Evolutionary conservation across 495 filamentous ascomycete species (phyloP).

Genomic region (Daldinia bambusicola): DNA sequence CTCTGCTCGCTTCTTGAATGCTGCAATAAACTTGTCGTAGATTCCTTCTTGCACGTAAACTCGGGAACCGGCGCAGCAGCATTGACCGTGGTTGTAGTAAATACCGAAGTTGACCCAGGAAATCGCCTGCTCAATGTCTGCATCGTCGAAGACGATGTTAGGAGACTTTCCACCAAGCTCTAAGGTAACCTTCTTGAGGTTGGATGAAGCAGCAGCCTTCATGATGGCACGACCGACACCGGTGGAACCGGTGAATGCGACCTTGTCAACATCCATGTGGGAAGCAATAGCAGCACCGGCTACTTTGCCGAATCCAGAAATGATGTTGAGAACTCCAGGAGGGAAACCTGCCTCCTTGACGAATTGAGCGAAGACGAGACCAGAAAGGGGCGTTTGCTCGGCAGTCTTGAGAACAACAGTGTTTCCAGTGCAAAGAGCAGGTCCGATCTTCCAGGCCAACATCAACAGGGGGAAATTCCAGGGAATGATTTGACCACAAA

Average conservation of each 20-base stretch:
- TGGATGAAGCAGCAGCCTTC: slow-evolving; percentile 93
- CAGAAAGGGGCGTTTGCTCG: slow-evolving; percentile 95
- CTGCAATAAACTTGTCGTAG: slow-evolving; percentile 91
- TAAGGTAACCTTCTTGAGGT: slow-evolving; percentile 99
- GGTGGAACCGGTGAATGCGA: slow-evolving; percentile 98
- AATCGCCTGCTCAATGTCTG: slow-evolving; percentile 94
- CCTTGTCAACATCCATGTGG: slow-evolving; percentile 98
- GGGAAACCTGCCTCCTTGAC: slow-evolving; percentile 97
- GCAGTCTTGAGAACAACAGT: slow-evolving; percentile 91
- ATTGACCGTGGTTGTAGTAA: slow-evolving; percentile 99
- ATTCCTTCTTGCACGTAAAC: slow-evolving; percentile 96
- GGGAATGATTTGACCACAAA: slow-evolving; percentile 95
- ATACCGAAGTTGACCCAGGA: slow-evolving; percentile 99
- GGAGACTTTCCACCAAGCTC: slow-evolving; percentile 98
- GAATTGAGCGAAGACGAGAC: slow-evolving; percentile 78
- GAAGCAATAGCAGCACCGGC: slow-evolving; percentile 91
- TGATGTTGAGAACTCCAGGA: slow-evolving; percentile 92
- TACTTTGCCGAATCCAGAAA: slow-evolving; percentile 89
- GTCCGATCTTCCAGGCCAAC: slow-evolving; percentile 98
- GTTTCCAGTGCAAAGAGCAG: slow-evolving; percentile 91
- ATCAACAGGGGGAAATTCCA: slow-evolving; percentile 99
- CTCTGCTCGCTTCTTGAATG: slow-evolving; percentile 86
- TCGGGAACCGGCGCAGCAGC: slow-evolving; percentile 96
- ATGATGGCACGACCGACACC: slow-evolving; percentile 90
- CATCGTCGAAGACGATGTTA: slow-evolving; percentile 97